These are phyloP conservation scores for Leccinum truebloodii DNA, from an alignment of 768 basidiomycete species.

Conservation along the genomic window DNA sequence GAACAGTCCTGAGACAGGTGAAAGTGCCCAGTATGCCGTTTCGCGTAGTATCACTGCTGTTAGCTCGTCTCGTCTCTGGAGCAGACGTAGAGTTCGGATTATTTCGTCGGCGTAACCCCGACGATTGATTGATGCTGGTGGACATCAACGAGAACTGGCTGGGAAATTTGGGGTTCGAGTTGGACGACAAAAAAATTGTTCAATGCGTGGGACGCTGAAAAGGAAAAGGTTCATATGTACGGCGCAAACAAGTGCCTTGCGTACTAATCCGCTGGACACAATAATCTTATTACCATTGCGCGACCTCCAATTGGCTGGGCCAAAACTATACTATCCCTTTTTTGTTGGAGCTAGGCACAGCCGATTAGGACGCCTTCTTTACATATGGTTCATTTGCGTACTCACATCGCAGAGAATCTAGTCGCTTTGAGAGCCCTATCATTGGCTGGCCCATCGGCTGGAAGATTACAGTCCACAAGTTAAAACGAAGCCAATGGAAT, in stretches of 20 bases:
- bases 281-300: not conserved
- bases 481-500: too few relatives aligned
- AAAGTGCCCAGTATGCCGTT: not conserved
- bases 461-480: too few relatives aligned
- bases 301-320: not conserved
- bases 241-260: too few relatives aligned
- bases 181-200: not conserved
- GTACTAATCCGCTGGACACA: not conserved
- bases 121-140: not conserved
- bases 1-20: not conserved
- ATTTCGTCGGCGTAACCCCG: constrained; percentile 14
- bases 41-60: not conserved
- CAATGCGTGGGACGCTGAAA: too few relatives aligned
- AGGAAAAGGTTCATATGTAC: too few relatives aligned
- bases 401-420: not conserved
- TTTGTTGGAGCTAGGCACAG: not conserved
- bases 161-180: not conserved
- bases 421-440: too few relatives aligned
- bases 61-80: not conserved
- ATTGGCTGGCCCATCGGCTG: too few relatives aligned
- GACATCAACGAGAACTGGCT: not conserved
- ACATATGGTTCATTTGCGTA: not conserved
- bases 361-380: too few relatives aligned
- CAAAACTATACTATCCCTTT: not conserved
- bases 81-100: not conserved